Evolutionary conservation across 192 early-diverging fungal species (phyloP).

Genomic region (Linderina pennispora): DNA sequence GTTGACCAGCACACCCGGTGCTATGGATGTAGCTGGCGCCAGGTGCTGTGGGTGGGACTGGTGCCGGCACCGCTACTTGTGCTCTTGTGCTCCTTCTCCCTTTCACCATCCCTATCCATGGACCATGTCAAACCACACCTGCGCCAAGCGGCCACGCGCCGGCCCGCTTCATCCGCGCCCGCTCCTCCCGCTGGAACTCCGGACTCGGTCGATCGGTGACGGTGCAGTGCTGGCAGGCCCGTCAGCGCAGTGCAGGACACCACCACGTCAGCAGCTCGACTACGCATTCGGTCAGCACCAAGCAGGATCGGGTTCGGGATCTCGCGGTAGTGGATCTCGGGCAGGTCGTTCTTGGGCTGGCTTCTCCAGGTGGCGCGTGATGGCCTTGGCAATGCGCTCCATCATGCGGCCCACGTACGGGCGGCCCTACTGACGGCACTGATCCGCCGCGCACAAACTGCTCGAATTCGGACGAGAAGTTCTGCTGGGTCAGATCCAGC

Average conservation of each 20-base stretch:
- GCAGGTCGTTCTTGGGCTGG: slow-evolving; percentile 20
- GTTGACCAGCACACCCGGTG: slow-evolving; percentile 41
- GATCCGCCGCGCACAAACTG: slow-evolving; percentile 22
- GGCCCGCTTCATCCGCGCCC: slow-evolving; percentile 4
- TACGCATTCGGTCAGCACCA: slow-evolving; percentile 31
- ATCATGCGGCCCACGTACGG: slow-evolving; percentile 35
- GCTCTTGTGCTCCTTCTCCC: too few species aligned
- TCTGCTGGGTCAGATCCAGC: slow-evolving; percentile 52
- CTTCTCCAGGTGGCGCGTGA: slow-evolving; percentile 27
- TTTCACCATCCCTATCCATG: too few species aligned
- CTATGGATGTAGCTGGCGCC: slow-evolving; percentile 34
- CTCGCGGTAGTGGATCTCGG: slow-evolving; percentile 45
- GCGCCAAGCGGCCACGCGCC: slow-evolving; percentile 25
- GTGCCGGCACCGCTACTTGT: too few species aligned
- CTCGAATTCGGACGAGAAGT: slow-evolving; percentile 43
- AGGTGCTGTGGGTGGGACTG: too few species aligned
- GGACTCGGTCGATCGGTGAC: neutral
- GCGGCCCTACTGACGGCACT: slow-evolving; percentile 15
- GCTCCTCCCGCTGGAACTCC: slow-evolving; percentile 37
- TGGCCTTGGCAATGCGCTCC: slow-evolving; percentile 21
- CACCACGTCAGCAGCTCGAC: slow-evolving; percentile 49
- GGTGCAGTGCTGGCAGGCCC: neutral
- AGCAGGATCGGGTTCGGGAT: slow-evolving; percentile 41
- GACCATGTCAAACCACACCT: slow-evolving; percentile 32
- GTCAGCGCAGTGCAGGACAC: slow-evolving; percentile 36